Base-by-base conservation (phyloP, 208 protist species). In the Leishmania tropica region DNA sequence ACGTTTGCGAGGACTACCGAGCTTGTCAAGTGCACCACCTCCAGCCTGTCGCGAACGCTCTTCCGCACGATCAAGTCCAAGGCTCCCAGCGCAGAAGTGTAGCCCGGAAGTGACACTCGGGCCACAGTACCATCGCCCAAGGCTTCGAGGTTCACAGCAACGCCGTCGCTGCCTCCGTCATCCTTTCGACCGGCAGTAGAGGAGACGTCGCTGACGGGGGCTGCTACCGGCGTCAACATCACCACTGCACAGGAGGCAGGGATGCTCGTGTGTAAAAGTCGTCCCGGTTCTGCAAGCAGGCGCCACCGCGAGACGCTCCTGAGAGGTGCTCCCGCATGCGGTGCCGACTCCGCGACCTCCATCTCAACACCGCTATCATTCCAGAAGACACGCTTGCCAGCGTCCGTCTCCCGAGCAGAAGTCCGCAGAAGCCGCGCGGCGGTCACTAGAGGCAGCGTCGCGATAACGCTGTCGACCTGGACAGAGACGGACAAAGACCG, bases 361-460 rank as follows among this genome's bases (percentile, higher is more conserved):
- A 85, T 54, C 21, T 81, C 78, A 19, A 85, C 60, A 21, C 83
- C 83, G 40, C 73, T 75, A 47, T 80, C 78, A 47, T 85, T 85
- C 5, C 51, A 65, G 48, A 85, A 79, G 54, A 56, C 73, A 58
- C 3, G 77, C 11, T 15, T 64, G 24, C 65, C 73, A 28, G 19
- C 24, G 62, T 68, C 78, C 24, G 70, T 37, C 19, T 78, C 56
- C 24, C 51, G n/a, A 1, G 21, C 35, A 15, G 60, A 42, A 17
- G 53, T 17, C 2, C 73, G 78, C 54, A 81, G 21, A 17, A 74
- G 58, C 28, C 78, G 83, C 13, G 72, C 58, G 28, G 64, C 67
- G 19, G 83, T 79, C 8, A 24, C 65, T 40, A 79, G 53, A 0
- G 83, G 83, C 65, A 82, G 42, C 54, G 83, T 85, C 24, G 64